Evolutionary conservation across 108 stramenopile species (phyloP).

Genomic region (Fragilariopsis cylindrus): DNA sequence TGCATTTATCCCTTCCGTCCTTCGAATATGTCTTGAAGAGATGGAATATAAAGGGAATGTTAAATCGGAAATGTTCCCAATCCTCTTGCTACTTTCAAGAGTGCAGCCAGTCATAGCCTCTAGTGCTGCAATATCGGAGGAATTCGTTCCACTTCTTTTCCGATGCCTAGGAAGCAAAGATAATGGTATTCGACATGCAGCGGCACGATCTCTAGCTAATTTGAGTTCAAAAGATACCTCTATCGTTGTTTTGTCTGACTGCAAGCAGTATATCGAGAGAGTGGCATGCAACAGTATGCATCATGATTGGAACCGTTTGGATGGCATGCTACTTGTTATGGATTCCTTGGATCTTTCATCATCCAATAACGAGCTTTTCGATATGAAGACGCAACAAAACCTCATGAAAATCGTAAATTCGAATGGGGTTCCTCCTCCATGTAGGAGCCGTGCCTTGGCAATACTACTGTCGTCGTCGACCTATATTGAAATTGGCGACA

Average conservation of each 20-base stretch:
- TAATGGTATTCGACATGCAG: constrained; percentile 44
- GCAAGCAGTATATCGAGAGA: neutral
- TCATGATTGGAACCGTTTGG: constrained; percentile 33
- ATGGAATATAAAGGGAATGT: constrained; percentile 10
- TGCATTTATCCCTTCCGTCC: constrained; percentile 37
- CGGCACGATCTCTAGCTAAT: constrained; percentile 51
- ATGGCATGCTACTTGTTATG: constrained; percentile 33
- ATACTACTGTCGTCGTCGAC: constrained; percentile 1
- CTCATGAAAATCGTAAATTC: neutral
- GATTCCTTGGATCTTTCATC: constrained; percentile 3
- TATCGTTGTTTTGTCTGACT: neutral
- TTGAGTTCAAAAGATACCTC: constrained; percentile 31
- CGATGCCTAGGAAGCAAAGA: constrained; percentile 35
- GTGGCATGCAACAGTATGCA: neutral
- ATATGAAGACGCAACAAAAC: neutral
- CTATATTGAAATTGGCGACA: neutral
- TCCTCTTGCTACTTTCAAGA: constrained; percentile 58
- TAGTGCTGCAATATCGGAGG: constrained; percentile 7
- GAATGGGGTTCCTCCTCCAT: constrained; percentile 2
- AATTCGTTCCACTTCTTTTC: constrained; percentile 37
- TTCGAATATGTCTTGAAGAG: constrained; percentile 26
- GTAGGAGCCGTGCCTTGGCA: neutral
- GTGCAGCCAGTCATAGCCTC: constrained; percentile 45
- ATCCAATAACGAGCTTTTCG: neutral
- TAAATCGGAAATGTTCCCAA: constrained; percentile 39